A percentile compares a stretch with the other conserved stretches of the same genome.
phyloP scores from a whole-genome alignment of 108 stramenopile genomes.

The Nannochloropsis granulata region DNA sequence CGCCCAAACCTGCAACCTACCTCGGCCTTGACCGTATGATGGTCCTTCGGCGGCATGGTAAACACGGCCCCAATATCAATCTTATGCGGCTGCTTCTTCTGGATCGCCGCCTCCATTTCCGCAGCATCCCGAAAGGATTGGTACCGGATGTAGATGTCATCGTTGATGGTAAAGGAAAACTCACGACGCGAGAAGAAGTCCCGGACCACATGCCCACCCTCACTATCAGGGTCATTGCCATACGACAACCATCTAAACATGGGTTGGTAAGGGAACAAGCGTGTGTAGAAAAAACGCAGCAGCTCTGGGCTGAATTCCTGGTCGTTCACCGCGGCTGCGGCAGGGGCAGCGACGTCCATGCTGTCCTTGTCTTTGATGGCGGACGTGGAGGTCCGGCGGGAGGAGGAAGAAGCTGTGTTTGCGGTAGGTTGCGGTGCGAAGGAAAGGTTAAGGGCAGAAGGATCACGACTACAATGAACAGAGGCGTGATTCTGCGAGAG shows the following conservation, averaged over 20 bases:
- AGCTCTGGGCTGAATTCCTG: constrained; percentile 69
- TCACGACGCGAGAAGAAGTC: constrained; percentile 59
- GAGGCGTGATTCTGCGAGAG: no score
- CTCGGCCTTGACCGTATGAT: not conserved
- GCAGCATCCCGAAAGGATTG: constrained; percentile 7
- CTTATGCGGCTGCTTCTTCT: constrained; percentile 78
- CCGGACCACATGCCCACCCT: not conserved
- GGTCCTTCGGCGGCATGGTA: constrained; percentile 40
- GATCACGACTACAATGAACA: no score
- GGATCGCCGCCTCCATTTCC: constrained; percentile 54
- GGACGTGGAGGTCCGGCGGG: not conserved
- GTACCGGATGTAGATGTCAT: constrained; percentile 95
- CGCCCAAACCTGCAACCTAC: not conserved
- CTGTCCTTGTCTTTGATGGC: not conserved
- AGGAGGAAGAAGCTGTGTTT: no score
- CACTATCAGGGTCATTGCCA: constrained; percentile 27
- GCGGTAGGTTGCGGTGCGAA: no score
- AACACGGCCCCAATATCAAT: constrained; percentile 99
- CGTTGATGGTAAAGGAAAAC: constrained; percentile 88
- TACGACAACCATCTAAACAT: constrained; percentile 36
- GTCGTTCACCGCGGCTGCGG: not conserved
- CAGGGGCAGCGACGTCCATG: not conserved
- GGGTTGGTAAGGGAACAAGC: constrained; percentile 67
- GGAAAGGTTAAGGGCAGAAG: no score
- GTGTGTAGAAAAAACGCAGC: constrained; percentile 68